A percentile compares a stretch with the other conserved stretches of the same genome.
phyloP scores from a whole-genome alignment of 768 basidiomycete species.

The Suillus variegatus region DNA sequence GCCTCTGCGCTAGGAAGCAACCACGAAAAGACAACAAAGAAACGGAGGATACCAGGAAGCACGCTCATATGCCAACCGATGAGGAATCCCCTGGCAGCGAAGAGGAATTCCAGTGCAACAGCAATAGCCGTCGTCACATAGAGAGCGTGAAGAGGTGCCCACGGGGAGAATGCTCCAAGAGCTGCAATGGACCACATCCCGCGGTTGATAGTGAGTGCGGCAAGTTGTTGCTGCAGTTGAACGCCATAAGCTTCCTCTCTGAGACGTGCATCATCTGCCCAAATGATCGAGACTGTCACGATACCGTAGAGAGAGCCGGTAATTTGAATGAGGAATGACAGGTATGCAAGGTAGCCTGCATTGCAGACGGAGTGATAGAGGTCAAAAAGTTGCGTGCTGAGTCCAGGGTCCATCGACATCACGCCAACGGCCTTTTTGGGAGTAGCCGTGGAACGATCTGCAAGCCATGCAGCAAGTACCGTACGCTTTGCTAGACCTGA shows the following conservation, averaged over 20 bases:
- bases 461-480: constrained; percentile 4
- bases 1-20: constrained; percentile 1
- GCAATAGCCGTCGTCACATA: background rate
- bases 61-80: constrained; percentile 4
- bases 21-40: constrained; percentile 4
- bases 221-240: constrained; percentile 4
- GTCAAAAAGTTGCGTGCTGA: constrained; percentile 5
- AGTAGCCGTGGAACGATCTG: background rate
- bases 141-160: constrained; percentile 2
- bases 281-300: constrained; percentile 6
- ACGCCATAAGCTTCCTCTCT: background rate
- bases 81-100: constrained; percentile 3
- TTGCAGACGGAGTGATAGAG: constrained; percentile 3
- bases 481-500: constrained; percentile 5
- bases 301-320: constrained; percentile 3
- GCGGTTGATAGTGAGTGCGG: constrained; percentile 6
- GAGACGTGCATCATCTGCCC: constrained; percentile 3
- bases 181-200: constrained; percentile 6
- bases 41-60: background rate
- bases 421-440: background rate
- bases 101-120: constrained; percentile 2
- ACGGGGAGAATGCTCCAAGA: constrained; percentile 2
- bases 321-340: background rate
- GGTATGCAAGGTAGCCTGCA: background rate
- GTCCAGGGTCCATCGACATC: constrained; percentile 6